These are phyloP conservation scores for Fusarium austroafricanum DNA, from an alignment of 2,329 filamentous ascomycete genomes.

Conservation along the genomic window DNA sequence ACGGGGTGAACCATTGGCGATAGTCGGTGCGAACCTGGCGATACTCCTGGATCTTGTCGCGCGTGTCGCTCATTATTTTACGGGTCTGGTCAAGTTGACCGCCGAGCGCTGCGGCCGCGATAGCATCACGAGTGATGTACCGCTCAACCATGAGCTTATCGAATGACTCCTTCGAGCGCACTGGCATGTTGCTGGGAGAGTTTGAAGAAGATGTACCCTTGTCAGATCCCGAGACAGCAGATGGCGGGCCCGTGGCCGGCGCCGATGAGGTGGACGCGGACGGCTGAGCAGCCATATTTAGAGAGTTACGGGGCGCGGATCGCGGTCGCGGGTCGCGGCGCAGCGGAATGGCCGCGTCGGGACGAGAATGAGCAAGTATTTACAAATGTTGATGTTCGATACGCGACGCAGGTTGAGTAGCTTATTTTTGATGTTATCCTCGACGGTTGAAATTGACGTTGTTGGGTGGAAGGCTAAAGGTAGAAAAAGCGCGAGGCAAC, in stretches of 20 bases:
- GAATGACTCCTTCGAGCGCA: conserved; percentile 68
- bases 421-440: conserved; percentile 24
- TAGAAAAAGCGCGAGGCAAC: conserved; percentile 34
- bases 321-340: conserved; percentile 46
- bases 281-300: conserved; percentile 59
- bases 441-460: conserved; percentile 19
- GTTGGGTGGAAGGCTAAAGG: conserved; percentile 21
- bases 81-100: conserved; percentile 65
- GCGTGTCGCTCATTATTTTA: conserved; percentile 70
- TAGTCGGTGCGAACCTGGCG: conserved; percentile 67
- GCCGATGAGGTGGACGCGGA: conserved; percentile 53
- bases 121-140: conserved; percentile 64
- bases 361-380: conserved; percentile 38
- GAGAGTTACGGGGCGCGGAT: conserved; percentile 40
- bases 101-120: conserved; percentile 64
- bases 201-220: conserved; percentile 43
- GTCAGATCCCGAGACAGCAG: conserved; percentile 47
- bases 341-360: conserved; percentile 54
- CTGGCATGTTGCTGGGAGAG: conserved; percentile 49
- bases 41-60: conserved; percentile 77
- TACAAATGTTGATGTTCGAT: conserved; percentile 28
- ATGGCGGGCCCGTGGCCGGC: conserved; percentile 49
- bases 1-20: conserved; percentile 66
- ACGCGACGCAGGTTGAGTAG: conserved; percentile 23
- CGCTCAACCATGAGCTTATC: conserved; percentile 65